Evolutionary conservation across 495 filamentous ascomycete species (phyloP), one percentile per base, ranked within the genome.

Genomic region (Tuber aestivum): DNA sequence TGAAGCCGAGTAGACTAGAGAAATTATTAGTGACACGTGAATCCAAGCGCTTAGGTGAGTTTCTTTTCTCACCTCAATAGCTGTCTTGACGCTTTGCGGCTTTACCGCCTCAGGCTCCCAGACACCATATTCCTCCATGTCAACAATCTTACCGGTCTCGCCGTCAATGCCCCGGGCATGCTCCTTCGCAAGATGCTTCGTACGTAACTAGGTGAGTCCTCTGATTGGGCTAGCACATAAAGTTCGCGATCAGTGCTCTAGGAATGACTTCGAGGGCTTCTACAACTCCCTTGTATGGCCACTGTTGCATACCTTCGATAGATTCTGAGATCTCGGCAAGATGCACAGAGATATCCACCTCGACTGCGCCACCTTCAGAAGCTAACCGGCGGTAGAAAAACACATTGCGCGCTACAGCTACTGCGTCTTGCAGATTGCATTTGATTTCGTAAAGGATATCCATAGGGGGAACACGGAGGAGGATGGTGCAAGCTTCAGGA

Each of bases 91-190:
- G 82, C 94, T 97, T 88, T 99, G 96, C 78, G 95, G 87, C 88
- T 99, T 99, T 80, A 99, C 93, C 27, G 94, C 95, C 84, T 97
- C 90, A 10, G 96, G 96, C 86, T 99, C 96, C 96, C 96, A 99
- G 73, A 98, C 93, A 69, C 94, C 95, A 80, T 97, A 97, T 74
- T 94, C 91, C 87, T 92, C 93, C 95, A 99, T 99, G 82, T 98
- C 95, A 42, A 93, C 95, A 78, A 97, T 84, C 69, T 88, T 90
- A 56, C 96, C 96, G 45, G 89, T 91, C 78, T 99, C 95, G 65
- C 96, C 96, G 84, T 99, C 94, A 80, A 99, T 91, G 83, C 96
- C 96, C 92, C 93, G 98, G 69, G 91, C 92, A 83, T 89, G 91
- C 80, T 92, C 90, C 75, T 93, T 94, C 86, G 97, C 94, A 35